Conservation (phyloP, 768 basidiomycete species). For the Leucosporidium creatinivorum region DNA sequence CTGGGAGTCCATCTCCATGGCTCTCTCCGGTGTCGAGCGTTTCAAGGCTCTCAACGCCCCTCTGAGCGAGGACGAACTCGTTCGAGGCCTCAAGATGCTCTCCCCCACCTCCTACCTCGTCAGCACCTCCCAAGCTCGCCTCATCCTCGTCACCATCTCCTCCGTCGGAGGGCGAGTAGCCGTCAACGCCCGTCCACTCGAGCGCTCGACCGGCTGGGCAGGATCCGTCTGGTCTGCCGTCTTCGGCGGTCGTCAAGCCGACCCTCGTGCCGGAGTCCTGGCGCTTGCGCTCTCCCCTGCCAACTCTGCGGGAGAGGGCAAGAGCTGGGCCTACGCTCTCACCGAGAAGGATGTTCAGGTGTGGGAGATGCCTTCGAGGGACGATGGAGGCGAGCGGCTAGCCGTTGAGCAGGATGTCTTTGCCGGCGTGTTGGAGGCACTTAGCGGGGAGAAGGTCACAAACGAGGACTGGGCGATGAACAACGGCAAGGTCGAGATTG, state of each 20-base stretch:
- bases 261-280: conserved; percentile 33
- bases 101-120: conserved; percentile 36
- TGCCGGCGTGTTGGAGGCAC: conserved; percentile 25
- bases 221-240: conserved; percentile 38
- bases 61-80: conserved; percentile 37
- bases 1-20: conserved; percentile 66
- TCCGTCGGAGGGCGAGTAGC: conserved; percentile 37
- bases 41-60: conserved; percentile 32
- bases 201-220: conserved; percentile 39
- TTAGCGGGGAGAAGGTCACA: conserved; percentile 36
- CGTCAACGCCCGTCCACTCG: conserved; percentile 34
- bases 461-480: conserved; percentile 36
- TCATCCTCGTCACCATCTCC: conserved; percentile 38
- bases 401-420: conserved; percentile 28
- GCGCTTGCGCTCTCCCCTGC: conserved; percentile 28
- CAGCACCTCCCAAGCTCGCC: conserved; percentile 37
- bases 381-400: conserved; percentile 22
- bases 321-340: conserved; percentile 33
- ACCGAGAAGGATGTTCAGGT: conserved; percentile 33
- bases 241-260: conserved; percentile 29
- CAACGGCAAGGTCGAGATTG: conserved; percentile 35
- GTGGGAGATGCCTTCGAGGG: conserved; percentile 22
- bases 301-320: conserved; percentile 26
- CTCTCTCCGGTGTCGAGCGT: conserved; percentile 42
- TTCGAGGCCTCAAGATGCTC: conserved; percentile 24